Conservation (phyloP, 805 yeast species). For the Wickerhamiella azyma region DNA sequence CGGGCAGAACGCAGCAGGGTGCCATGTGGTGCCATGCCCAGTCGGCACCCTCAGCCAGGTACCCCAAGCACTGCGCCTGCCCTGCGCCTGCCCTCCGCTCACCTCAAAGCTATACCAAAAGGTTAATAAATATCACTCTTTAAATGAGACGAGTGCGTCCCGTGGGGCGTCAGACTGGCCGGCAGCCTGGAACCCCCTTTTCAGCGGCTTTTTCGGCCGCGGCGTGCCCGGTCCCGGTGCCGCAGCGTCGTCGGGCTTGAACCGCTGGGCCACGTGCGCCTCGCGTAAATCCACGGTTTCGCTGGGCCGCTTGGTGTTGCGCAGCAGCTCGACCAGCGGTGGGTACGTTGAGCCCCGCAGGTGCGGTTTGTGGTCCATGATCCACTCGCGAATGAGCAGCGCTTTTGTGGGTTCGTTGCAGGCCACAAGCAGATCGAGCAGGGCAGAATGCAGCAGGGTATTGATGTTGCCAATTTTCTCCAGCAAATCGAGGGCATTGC, state of each 20-base stretch:
- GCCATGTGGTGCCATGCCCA: too few species aligned
- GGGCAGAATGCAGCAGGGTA: conserved; percentile 59
- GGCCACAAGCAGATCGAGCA: conserved; percentile 41
- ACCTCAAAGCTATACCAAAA: too few species aligned
- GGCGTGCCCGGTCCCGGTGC: conserved; percentile 7
- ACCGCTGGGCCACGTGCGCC: not conserved
- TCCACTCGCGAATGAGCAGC: conserved; percentile 2
- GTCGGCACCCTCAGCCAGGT: too few species aligned
- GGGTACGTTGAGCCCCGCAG: not conserved
- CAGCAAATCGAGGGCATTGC: conserved; percentile 37
- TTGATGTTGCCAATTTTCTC: conserved; percentile 36
- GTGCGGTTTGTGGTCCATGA: not conserved
- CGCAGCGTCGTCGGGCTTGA: not conserved
- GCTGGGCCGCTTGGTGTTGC: not conserved
- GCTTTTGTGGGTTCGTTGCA: not conserved
- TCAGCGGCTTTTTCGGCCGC: conserved; percentile 4
- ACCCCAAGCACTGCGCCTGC: too few species aligned
- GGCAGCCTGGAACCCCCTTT: not conserved
- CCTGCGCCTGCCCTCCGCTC: too few species aligned
- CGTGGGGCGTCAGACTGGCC: conserved; percentile 2
- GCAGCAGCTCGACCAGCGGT: not conserved
- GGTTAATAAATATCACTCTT: conserved; percentile 5
- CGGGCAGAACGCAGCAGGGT: too few species aligned
- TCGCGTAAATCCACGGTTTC: not conserved
- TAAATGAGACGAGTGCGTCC: not conserved